A percentile compares a stretch with the other conserved stretches of the same genome.
Conservation (phyloP, 2,329 filamentous ascomycete species). For the Sporothrix inflata region DNA sequence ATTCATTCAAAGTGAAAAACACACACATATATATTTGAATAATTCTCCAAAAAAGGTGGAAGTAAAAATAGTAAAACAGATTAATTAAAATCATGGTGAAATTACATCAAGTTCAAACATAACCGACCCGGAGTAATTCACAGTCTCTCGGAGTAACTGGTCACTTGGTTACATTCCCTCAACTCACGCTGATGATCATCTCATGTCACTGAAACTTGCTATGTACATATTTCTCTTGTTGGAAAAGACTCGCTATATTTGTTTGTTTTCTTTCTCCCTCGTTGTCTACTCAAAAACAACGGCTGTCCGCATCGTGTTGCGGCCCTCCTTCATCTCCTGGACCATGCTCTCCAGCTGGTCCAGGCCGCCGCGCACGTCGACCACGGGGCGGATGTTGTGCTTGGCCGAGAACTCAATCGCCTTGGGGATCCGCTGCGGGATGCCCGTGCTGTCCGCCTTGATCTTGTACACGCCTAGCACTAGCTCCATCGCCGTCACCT, state of each 20-base stretch:
- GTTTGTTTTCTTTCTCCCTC: not conserved
- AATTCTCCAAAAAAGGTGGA: no score
- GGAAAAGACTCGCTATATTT: not conserved
- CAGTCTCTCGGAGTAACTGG: not conserved
- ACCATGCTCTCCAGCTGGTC: constrained; percentile 46
- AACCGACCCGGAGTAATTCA: no score
- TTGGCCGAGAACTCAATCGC: constrained; percentile 49
- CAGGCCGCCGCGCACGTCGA: constrained; percentile 44
- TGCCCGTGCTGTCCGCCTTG: constrained; percentile 48
- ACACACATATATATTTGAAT: no score
- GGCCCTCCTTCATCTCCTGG: constrained; percentile 43
- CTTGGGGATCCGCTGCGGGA: constrained; percentile 48
- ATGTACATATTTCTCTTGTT: not conserved
- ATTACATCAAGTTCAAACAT: not conserved
- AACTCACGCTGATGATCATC: not conserved
- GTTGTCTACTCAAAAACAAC: constrained; percentile 26
- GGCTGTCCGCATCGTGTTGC: constrained; percentile 25
- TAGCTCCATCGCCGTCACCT: constrained; percentile 46
- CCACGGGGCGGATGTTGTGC: constrained; percentile 47
- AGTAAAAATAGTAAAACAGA: not conserved
- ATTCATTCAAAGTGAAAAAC: no score
- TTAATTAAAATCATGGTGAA: not conserved
- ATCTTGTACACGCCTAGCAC: constrained; percentile 46
- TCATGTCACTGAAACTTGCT: constrained; percentile 15
- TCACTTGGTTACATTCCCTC: not conserved